A percentile compares a stretch with the other conserved stretches of the same genome.
Conservation (phyloP, 495 filamentous ascomycete species). For the Podospora bellae-mahoneyi region DNA sequence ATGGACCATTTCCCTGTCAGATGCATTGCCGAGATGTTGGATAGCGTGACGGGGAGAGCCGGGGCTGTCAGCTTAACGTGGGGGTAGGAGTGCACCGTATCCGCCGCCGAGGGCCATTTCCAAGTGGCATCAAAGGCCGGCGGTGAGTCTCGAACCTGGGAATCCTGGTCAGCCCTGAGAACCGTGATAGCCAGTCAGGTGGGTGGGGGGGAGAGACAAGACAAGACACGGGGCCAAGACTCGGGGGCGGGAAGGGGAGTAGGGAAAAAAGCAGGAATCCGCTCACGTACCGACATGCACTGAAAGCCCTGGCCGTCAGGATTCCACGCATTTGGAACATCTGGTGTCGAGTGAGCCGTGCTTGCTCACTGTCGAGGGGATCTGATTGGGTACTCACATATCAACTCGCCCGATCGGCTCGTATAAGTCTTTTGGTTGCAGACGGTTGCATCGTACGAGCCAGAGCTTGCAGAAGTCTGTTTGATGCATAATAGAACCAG, state of each 20-base stretch:
- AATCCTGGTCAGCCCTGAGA: conserved; percentile 12
- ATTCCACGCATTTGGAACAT: conserved; percentile 34
- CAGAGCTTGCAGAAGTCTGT: conserved; percentile 9
- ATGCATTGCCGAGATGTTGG: conserved; percentile 30
- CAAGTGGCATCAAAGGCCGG: conserved; percentile 32
- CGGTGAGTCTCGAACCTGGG: conserved; percentile 31
- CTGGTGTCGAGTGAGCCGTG: conserved; percentile 10
- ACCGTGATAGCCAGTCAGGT: neutral
- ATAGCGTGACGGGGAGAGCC: conserved; percentile 25
- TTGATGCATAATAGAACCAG: conserved; percentile 19
- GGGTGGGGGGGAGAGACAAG: neutral
- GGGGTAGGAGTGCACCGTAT: conserved; percentile 32
- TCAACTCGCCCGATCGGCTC: conserved; percentile 22
- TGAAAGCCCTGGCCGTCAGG: conserved; percentile 28
- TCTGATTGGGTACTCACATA: conserved; percentile 23
- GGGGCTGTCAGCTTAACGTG: conserved; percentile 32
- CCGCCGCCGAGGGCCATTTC: conserved; percentile 25
- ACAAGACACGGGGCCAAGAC: conserved; percentile 3
- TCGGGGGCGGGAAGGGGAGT: conserved; percentile 8
- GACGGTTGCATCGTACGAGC: conserved; percentile 26
- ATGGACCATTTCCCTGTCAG: conserved; percentile 32
- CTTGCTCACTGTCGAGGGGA: neutral
- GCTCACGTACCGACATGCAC: conserved; percentile 29
- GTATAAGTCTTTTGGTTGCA: conserved; percentile 28
- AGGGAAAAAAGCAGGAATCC: conserved; percentile 2